Evolutionary conservation across 2,329 filamentous ascomycete species (phyloP).

Genomic region (Hypomyces perniciosus): DNA sequence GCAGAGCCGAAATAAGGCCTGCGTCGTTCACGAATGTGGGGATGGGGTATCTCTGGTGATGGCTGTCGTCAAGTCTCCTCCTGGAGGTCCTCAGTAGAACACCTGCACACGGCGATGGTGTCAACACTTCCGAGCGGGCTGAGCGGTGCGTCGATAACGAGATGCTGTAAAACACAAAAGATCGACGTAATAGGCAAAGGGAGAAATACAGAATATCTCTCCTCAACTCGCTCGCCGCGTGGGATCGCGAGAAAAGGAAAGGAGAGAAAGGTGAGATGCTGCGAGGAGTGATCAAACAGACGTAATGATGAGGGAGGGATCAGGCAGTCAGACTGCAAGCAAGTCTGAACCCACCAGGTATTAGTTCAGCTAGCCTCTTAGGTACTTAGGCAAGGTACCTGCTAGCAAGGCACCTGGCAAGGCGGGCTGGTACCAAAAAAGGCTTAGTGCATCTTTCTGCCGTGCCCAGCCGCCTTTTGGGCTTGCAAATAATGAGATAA

Average conservation of each 20-base stretch:
- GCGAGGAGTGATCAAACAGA: constrained; percentile 5
- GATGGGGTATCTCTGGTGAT: not conserved
- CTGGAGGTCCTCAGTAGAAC: not conserved
- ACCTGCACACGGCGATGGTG: constrained; percentile 9
- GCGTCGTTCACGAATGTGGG: not conserved
- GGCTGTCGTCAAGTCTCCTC: not conserved
- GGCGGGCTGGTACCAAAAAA: not conserved
- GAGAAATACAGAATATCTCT: not conserved
- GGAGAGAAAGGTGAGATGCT: not conserved
- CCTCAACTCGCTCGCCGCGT: not conserved
- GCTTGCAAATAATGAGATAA: not conserved
- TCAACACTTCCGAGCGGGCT: constrained; percentile 2
- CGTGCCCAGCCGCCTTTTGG: constrained; percentile 8
- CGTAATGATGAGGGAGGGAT: constrained; percentile 12
- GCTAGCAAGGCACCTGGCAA: constrained; percentile 3
- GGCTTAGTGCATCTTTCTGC: constrained; percentile 10
- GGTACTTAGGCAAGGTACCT: not conserved
- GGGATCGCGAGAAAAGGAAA: not conserved
- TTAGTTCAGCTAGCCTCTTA: not conserved
- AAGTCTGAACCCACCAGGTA: not conserved
- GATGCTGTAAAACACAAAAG: not conserved
- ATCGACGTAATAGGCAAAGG: not conserved
- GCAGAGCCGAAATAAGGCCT: not conserved
- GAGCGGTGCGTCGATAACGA: not conserved
- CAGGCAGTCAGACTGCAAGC: constrained; percentile 14